Conservation (phyloP, 148 eudicot genomes). For the Rheum nobile region DNA sequence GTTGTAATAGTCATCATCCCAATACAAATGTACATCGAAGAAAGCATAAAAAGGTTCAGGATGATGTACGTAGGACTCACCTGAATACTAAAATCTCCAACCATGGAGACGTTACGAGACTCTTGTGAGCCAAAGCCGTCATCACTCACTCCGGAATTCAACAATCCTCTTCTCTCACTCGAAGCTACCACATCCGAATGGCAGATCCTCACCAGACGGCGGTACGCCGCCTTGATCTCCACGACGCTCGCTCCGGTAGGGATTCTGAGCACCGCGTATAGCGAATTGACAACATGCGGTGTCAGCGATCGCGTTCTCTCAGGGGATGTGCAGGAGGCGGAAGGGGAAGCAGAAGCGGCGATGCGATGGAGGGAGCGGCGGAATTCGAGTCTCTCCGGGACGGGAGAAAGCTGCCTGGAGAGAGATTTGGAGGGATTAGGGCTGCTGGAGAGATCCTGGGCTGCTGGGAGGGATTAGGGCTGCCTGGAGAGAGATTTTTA, state of each 20-base stretch:
- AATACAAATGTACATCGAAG: too few species aligned
- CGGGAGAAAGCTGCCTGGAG: not conserved
- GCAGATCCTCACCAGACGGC: slow-evolving; percentile 42
- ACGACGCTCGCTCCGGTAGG: slow-evolving; percentile 26
- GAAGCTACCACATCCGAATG: slow-evolving; percentile 45
- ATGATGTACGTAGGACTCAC: too few species aligned
- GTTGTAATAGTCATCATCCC: too few species aligned
- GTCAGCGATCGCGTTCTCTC: not conserved
- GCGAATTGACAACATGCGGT: slow-evolving; percentile 11
- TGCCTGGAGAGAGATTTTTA: too few species aligned
- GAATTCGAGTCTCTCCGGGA: not conserved
- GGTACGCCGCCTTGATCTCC: slow-evolving; percentile 62
- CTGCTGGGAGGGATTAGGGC: too few species aligned
- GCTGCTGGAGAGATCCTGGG: too few species aligned
- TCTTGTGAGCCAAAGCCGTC: too few species aligned
- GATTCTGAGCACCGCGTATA: slow-evolving; percentile 55
- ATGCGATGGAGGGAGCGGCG: not conserved
- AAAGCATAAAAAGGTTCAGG: too few species aligned
- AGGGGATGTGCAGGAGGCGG: slow-evolving; percentile 5
- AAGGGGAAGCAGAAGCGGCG: slow-evolving; percentile 22
- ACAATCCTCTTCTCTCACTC: slow-evolving; percentile 5
- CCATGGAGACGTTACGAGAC: too few species aligned
- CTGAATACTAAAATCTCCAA: too few species aligned
- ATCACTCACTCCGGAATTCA: not conserved
- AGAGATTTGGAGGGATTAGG: slow-evolving; percentile 5